phyloP scores from a whole-genome alignment of 768 basidiomycete genomes.

The Tulasnella calospora region DNA sequence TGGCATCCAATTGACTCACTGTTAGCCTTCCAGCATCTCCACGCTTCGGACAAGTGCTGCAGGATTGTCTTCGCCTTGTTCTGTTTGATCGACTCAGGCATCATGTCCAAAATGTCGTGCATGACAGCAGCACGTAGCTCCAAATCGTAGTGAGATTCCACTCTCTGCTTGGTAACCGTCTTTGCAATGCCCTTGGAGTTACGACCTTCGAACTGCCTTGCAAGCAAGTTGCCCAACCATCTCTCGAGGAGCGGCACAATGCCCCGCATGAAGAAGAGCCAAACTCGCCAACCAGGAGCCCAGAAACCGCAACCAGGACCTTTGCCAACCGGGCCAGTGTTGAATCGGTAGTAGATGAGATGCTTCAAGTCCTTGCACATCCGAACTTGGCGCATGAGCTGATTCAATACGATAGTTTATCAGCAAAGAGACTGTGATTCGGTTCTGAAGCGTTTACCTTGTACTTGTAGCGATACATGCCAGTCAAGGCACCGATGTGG shows the following conservation, averaged over 20 bases:
- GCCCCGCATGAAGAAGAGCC: constrained; percentile 99
- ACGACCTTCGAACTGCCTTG: constrained; percentile 96
- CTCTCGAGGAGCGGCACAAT: constrained; percentile 95
- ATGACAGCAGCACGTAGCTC: constrained; percentile 97
- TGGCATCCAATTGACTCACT: constrained; percentile 43
- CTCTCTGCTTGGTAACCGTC: constrained; percentile 98
- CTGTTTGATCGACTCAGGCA: constrained; percentile 98
- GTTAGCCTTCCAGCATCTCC: constrained; percentile 96
- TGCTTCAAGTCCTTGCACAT: constrained; percentile 99
- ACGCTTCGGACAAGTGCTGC: constrained; percentile 96
- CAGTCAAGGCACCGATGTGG: constrained; percentile 95
- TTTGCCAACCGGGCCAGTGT: constrained; percentile 98
- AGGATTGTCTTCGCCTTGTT: constrained; percentile 99
- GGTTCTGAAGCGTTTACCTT: constrained; percentile 51
- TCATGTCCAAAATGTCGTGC: constrained; percentile 99
- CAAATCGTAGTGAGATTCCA: constrained; percentile 97
- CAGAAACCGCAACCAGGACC: constrained; percentile 99
- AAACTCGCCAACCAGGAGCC: constrained; percentile 99
- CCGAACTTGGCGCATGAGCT: constrained; percentile 98
- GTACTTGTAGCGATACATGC: constrained; percentile 99
- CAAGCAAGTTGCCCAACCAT: constrained; percentile 96
- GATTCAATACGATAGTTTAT: not conserved
- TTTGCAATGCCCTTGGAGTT: constrained; percentile 96
- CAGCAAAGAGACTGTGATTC: not conserved
- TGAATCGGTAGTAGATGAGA: constrained; percentile 97